Conservation (phyloP, 805 yeast genomes). For the Yarrowia sp. region DNA sequence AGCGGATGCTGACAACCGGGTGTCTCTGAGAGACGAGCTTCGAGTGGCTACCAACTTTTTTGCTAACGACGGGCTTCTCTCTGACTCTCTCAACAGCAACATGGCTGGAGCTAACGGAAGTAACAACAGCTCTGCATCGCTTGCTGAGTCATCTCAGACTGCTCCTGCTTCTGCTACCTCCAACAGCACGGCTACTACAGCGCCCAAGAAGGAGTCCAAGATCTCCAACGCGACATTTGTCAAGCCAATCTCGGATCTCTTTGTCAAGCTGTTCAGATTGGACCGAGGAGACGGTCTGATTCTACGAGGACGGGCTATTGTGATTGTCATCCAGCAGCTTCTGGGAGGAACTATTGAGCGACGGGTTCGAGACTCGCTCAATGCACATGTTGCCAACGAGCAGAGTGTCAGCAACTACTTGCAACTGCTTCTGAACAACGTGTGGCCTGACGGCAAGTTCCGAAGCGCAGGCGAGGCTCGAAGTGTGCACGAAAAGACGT, state of each 20-base stretch:
- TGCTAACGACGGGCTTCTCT: conserved; percentile 15
- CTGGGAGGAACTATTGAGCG: conserved; percentile 88
- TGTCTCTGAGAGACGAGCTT: conserved; percentile 54
- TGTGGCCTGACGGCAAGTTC: conserved; percentile 65
- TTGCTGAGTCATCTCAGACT: conserved; percentile 10
- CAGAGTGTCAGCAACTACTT: conserved; percentile 42
- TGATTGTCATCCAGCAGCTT: conserved; percentile 81
- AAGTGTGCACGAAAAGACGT: conserved; percentile 58
- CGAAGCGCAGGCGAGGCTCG: conserved; percentile 50
- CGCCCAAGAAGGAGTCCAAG: conserved; percentile 17
- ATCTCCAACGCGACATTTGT: conserved; percentile 57
- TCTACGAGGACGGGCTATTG: conserved; percentile 79
- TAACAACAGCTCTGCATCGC: conserved; percentile 17
- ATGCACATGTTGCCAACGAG: conserved; percentile 49
- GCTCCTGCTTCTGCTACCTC: not conserved
- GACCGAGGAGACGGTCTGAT: conserved; percentile 70
- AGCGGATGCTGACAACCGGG: conserved; percentile 50
- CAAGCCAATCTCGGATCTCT: conserved; percentile 79
- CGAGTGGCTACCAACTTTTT: conserved; percentile 32
- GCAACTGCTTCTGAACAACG: conserved; percentile 46
- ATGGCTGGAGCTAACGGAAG: not conserved
- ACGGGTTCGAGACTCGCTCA: conserved; percentile 54
- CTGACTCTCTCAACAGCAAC: conserved; percentile 15
- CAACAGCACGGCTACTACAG: not conserved
- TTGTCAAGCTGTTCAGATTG: conserved; percentile 72